Evolutionary conservation across 176 grass and related monocot genomes (phyloP).

Genomic region (Cymbopogon citratus): DNA sequence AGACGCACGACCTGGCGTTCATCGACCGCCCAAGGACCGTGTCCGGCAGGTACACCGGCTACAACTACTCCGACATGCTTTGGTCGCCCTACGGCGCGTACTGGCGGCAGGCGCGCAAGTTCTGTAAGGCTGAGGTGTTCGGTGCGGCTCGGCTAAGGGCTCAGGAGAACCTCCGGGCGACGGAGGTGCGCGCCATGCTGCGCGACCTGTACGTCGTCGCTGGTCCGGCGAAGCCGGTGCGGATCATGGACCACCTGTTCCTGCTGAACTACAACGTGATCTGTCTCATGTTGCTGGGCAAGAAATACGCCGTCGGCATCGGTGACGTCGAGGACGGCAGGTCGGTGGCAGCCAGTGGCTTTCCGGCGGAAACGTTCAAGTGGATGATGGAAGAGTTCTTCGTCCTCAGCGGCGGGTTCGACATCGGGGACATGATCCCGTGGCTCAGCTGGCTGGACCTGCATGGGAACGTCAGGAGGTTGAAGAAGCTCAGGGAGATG

Average conservation of each 20-base stretch:
- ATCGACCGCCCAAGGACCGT: no score
- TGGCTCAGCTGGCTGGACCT: slow-evolving; percentile 24
- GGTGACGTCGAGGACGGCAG: not conserved
- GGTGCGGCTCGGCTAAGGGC: no score
- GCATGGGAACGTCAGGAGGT: slow-evolving; percentile 21
- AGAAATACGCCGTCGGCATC: not conserved
- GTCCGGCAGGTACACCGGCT: no score
- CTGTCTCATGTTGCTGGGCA: not conserved
- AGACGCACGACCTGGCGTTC: no score
- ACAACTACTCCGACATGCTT: no score
- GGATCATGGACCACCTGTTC: not conserved
- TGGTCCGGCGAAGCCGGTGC: not conserved
- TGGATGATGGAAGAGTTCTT: not conserved
- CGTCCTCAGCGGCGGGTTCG: not conserved
- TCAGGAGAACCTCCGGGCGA: no score
- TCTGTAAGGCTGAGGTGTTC: no score
- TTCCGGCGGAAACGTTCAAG: not conserved
- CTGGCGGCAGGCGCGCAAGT: no score
- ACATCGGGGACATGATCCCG: no score
- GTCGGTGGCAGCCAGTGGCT: not conserved
- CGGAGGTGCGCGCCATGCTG: no score
- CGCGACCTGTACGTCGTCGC: no score
- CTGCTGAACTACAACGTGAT: not conserved
- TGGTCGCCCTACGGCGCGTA: no score
- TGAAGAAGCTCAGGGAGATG: slow-evolving; percentile 44